Percentiles rank a stretch among this genome's conserved stretches.
Conservation (phyloP, 305 asterid genomes). For the Andrographis paniculata region DNA sequence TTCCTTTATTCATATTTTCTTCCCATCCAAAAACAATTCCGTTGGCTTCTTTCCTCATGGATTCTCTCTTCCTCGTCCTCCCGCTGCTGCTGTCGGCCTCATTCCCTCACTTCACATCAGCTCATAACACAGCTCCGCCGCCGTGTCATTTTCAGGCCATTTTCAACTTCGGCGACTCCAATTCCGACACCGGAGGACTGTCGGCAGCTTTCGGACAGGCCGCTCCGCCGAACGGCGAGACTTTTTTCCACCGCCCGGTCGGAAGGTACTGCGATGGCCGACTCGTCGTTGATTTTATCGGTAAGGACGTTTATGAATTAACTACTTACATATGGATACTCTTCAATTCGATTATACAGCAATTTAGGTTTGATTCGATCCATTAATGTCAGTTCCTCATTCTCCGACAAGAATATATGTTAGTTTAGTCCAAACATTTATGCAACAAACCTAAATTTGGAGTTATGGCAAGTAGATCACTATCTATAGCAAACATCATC, state of each 20-base stretch:
- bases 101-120: background rate
- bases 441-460: too few species aligned
- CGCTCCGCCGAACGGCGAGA: slow-evolving; percentile 64
- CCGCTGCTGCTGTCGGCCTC: background rate
- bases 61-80: background rate
- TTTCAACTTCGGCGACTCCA: slow-evolving; percentile 89
- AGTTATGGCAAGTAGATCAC: too few species aligned
- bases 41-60: too few species aligned
- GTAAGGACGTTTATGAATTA: slow-evolving; percentile 15
- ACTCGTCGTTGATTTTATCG: slow-evolving; percentile 44
- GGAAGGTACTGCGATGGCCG: slow-evolving; percentile 69
- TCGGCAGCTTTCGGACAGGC: slow-evolving; percentile 97
- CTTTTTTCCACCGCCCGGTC: slow-evolving; percentile 64
- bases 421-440: too few species aligned
- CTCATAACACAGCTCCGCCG: too few species aligned
- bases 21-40: too few species aligned
- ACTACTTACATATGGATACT: too few species aligned
- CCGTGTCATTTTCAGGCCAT: slow-evolving; percentile 64
- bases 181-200: slow-evolving; percentile 89
- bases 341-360: too few species aligned
- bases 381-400: too few species aligned
- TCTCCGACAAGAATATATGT: too few species aligned
- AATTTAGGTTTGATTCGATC: too few species aligned
- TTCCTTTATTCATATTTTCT: too few species aligned
- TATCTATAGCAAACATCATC: background rate